These are phyloP conservation scores for Aurantiochytrium sp. DNA, from an alignment of 108 stramenopile genomes.

Conservation along the genomic window DNA sequence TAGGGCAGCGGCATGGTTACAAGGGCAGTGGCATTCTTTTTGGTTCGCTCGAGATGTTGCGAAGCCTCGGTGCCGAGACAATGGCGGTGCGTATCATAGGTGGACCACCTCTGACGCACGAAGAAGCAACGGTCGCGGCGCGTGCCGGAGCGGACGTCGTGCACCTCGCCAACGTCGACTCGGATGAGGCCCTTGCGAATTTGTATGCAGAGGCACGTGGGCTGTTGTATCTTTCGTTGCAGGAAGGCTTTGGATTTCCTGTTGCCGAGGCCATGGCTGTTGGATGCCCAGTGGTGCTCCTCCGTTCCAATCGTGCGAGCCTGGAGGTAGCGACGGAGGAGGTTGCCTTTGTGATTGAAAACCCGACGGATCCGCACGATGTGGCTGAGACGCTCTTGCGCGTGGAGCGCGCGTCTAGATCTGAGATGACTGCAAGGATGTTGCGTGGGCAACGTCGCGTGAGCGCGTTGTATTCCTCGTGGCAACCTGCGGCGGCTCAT, in stretches of 20 bases:
- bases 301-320: neutral
- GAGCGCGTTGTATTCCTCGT: neutral
- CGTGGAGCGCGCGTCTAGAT: no score
- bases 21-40: constrained; percentile 12
- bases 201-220: constrained; percentile 24
- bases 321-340: neutral
- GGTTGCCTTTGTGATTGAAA: neutral
- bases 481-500: no score
- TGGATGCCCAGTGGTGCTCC: constrained; percentile 8
- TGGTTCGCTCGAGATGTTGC: neutral
- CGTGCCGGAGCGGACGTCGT: neutral
- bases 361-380: neutral
- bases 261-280: constrained; percentile 32
- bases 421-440: no score
- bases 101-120: neutral
- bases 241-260: constrained; percentile 36
- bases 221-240: constrained; percentile 25
- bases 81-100: neutral
- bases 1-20: constrained; percentile 29
- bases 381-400: no score
- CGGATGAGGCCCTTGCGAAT: neutral
- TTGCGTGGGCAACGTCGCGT: neutral
- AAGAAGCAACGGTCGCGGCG: neutral
- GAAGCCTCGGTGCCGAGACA: no score
- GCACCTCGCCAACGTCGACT: neutral